Percentiles rank a stretch among this genome's conserved stretches.
These are phyloP conservation scores for Salinomyces thailandicus DNA, from an alignment of 2,329 filamentous ascomycete genomes.

Conservation along the genomic window DNA sequence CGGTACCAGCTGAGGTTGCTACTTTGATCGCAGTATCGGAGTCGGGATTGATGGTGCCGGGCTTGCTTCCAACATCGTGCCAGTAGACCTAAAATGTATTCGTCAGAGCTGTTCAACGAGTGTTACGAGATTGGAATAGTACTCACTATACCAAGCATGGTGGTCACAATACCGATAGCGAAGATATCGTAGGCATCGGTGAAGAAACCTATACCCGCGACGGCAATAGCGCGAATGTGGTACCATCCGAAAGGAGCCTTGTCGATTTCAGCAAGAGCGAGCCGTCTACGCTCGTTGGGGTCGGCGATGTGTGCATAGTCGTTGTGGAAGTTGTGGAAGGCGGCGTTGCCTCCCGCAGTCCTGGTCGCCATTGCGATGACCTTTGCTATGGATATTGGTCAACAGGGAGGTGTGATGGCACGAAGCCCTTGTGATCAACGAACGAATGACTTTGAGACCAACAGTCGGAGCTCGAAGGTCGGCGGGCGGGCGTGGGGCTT, in stretches of 20 bases:
- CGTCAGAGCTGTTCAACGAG: no score
- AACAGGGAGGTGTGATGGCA: no score
- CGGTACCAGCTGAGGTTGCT: slow-evolving; percentile 71
- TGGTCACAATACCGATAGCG: slow-evolving; percentile 60
- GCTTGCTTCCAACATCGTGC: slow-evolving; percentile 29
- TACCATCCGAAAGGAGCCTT: slow-evolving; percentile 74
- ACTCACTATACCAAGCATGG: slow-evolving; percentile 72
- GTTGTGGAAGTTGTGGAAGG: slow-evolving; percentile 66
- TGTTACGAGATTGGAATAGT: no score
- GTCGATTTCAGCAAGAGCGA: slow-evolving; percentile 72
- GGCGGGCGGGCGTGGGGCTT: no score
- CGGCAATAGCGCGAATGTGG: slow-evolving; percentile 64
- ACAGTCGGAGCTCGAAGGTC: no score
- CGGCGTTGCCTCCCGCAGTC: slow-evolving; percentile 56
- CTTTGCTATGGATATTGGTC: no score
- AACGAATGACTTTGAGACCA: no score
- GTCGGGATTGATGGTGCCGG: slow-evolving; percentile 48
- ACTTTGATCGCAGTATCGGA: slow-evolving; percentile 79
- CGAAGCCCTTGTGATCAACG: no score
- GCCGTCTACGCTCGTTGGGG: slow-evolving; percentile 65
- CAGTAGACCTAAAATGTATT: slow-evolving; percentile 59
- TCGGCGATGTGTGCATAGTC: slow-evolving; percentile 57
- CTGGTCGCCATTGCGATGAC: slow-evolving; percentile 19
- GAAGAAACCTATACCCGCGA: slow-evolving; percentile 74
- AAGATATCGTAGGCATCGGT: slow-evolving; percentile 67